A percentile compares a stretch with the other conserved stretches of the same genome.
These are phyloP conservation scores for Pestalotiopsis sp. DNA, from an alignment of 2,329 filamentous ascomycete species.

Conservation along the genomic window DNA sequence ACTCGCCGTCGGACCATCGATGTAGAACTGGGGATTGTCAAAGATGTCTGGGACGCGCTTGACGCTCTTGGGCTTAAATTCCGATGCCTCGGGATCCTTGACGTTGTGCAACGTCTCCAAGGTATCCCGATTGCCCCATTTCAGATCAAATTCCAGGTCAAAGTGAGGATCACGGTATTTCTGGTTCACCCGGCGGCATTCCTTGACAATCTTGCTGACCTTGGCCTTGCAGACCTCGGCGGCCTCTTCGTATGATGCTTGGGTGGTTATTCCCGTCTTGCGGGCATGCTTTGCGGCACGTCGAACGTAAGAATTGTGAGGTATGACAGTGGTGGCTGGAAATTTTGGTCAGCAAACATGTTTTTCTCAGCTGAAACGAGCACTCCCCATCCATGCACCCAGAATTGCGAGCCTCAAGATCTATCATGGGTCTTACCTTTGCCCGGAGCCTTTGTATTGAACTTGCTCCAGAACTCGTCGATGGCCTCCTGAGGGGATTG, in stretches of 20 bases:
- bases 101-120: conserved; percentile 46
- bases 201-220: conserved; percentile 62
- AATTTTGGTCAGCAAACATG: conserved; percentile 14
- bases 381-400: not conserved
- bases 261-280: conserved; percentile 54
- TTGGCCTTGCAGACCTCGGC: conserved; percentile 68
- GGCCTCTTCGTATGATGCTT: conserved; percentile 74
- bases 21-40: conserved; percentile 74
- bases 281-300: conserved; percentile 59
- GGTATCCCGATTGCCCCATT: conserved; percentile 55
- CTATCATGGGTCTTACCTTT: conserved; percentile 52
- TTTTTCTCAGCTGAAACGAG: not conserved
- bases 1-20: conserved; percentile 74
- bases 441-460: conserved; percentile 70
- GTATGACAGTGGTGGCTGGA: conserved; percentile 68
- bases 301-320: conserved; percentile 67
- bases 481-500: conserved; percentile 69
- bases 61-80: conserved; percentile 53
- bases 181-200: conserved; percentile 77
- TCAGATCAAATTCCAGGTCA: conserved; percentile 78
- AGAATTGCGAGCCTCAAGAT: not conserved
- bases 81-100: conserved; percentile 20
- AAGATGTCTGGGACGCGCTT: conserved; percentile 78
- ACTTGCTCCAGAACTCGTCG: conserved; percentile 74
- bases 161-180: conserved; percentile 89